Percentiles rank a stretch among this genome's conserved stretches.
Conservation (phyloP, 345 rosid genomes). For the Camelina laxa region DNA sequence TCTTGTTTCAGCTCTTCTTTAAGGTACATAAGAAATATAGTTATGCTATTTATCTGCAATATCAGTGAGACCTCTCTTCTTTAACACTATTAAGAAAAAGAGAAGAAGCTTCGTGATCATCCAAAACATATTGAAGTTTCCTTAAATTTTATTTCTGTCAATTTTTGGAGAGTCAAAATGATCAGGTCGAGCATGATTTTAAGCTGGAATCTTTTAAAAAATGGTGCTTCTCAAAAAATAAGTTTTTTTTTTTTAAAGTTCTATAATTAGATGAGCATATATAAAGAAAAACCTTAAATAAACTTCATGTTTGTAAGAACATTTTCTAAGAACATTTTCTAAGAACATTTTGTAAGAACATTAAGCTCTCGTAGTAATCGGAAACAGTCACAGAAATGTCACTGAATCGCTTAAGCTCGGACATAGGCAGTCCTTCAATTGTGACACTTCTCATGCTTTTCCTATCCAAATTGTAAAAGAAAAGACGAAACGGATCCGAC, state of each 20-base stretch:
- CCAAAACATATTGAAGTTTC: too few species aligned
- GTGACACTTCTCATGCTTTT: conserved; percentile 1
- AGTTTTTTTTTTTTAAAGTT: too few species aligned
- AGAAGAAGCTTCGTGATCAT: too few species aligned
- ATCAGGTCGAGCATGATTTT: neutral
- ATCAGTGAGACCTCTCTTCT: too few species aligned
- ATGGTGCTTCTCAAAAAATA: neutral
- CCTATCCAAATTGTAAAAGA: conserved; percentile 18
- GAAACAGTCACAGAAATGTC: conserved; percentile 6
- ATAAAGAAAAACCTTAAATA: neutral
- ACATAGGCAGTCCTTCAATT: neutral
- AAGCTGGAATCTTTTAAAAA: neutral
- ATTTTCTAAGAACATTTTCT: neutral
- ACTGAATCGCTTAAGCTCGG: neutral
- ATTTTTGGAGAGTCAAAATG: too few species aligned
- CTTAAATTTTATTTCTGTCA: too few species aligned
- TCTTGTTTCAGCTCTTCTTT: neutral
- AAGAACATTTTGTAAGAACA: neutral
- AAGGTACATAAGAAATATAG: neutral
- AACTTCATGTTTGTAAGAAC: neutral
- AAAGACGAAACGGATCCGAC: conserved; percentile 6
- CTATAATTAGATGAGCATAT: neutral
- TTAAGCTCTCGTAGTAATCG: conserved; percentile 9
- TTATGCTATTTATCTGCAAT: too few species aligned
- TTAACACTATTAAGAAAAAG: too few species aligned